phyloP scores from a whole-genome alignment of 202 grass and related monocot genomes.

The Setaria italica region DNA sequence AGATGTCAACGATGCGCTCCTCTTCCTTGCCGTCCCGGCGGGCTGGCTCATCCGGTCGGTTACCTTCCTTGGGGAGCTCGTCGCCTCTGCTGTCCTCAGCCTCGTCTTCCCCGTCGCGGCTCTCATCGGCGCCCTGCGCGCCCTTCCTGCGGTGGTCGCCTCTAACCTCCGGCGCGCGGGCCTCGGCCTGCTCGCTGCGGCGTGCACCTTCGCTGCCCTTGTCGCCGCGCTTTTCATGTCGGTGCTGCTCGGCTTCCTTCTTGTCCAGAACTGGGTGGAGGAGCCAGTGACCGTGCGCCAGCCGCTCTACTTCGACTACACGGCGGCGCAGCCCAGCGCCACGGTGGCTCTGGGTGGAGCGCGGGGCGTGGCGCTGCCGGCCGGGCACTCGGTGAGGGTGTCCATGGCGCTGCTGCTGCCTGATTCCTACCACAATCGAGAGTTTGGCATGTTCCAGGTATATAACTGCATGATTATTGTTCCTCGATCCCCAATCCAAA shows the following conservation, averaged over 20 bases:
- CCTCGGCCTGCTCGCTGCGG: slow-evolving; percentile 35
- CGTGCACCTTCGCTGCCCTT: slow-evolving; percentile 30
- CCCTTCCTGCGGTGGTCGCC: background rate
- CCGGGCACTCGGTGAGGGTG: slow-evolving; percentile 38
- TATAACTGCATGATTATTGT: no score
- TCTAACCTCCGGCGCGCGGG: slow-evolving; percentile 24
- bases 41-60: slow-evolving; percentile 12
- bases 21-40: slow-evolving; percentile 38
- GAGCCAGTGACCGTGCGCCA: slow-evolving; percentile 49
- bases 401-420: slow-evolving; percentile 41
- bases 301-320: slow-evolving; percentile 58
- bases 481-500: background rate
- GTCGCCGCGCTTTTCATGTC: slow-evolving; percentile 20
- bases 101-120: slow-evolving; percentile 26
- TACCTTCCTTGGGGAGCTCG: slow-evolving; percentile 35
- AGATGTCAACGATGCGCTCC: background rate
- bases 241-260: slow-evolving; percentile 35
- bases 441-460: slow-evolving; percentile 60
- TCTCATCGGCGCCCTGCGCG: background rate
- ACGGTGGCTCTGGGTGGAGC: background rate
- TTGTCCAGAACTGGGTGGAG: slow-evolving; percentile 47
- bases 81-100: slow-evolving; percentile 26
- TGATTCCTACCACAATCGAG: slow-evolving; percentile 44
- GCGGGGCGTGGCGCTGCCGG: background rate
- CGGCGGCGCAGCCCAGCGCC: slow-evolving; percentile 45